Percentiles rank a stretch among this genome's conserved stretches.
Evolutionary conservation across 495 filamentous ascomycete genomes (phyloP).

Genomic region (Penicillium macrosclerotiorum): DNA sequence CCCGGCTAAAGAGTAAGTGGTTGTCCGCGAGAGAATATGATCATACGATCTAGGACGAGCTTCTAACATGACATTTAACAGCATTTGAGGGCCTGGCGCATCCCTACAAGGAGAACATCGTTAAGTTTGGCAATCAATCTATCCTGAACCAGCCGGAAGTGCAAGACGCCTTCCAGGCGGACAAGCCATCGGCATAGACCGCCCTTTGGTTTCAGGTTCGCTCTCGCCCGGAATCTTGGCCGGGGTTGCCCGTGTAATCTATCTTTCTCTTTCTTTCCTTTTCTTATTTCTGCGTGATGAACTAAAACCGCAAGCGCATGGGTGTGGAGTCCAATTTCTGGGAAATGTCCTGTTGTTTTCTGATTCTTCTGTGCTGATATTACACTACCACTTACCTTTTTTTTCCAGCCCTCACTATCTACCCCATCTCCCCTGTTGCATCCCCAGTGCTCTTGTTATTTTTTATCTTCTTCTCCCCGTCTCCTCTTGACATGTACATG

Average conservation of each 20-base stretch:
- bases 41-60: not conserved
- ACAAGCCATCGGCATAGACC: slow-evolving; percentile 24
- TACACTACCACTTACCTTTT: too few relatives aligned
- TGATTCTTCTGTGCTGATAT: slow-evolving; percentile 15
- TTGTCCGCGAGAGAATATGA: not conserved
- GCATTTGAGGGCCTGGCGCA: slow-evolving; percentile 89
- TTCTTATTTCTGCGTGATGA: slow-evolving; percentile 31
- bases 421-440: slow-evolving; percentile 1
- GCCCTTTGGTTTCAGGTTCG: slow-evolving; percentile 11
- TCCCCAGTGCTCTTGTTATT: not conserved
- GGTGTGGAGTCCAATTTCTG: slow-evolving; percentile 44
- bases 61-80: slow-evolving; percentile 30
- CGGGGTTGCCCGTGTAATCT: slow-evolving; percentile 28
- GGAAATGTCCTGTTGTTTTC: slow-evolving; percentile 24
- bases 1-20: slow-evolving; percentile 75
- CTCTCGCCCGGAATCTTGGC: slow-evolving; percentile 6
- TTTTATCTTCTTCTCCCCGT: not conserved
- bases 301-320: slow-evolving; percentile 46
- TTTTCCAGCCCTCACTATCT: too few relatives aligned
- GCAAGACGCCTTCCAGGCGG: slow-evolving; percentile 43
- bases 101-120: slow-evolving; percentile 86
- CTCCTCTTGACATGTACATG: slow-evolving; percentile 18
- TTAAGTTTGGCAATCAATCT: slow-evolving; percentile 61
- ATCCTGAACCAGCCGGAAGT: slow-evolving; percentile 47
- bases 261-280: too few relatives aligned